Evolutionary conservation across 768 basidiomycete genomes (phyloP).

Genomic region (Boletus barrowsii): DNA sequence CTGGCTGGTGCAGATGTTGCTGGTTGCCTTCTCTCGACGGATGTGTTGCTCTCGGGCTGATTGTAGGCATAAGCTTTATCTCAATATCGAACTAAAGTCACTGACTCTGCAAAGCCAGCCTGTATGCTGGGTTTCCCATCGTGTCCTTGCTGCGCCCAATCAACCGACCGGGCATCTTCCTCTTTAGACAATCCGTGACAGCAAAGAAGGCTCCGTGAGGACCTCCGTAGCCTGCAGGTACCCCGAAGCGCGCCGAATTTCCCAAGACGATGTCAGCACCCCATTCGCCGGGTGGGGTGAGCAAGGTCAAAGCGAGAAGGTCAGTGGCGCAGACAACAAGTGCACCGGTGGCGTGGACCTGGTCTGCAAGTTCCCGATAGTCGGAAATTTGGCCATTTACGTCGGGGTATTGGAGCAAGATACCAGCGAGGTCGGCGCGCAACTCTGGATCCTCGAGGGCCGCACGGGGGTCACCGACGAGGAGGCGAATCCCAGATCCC

Average conservation of each 20-base stretch:
- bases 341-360: slow-evolving; percentile 72
- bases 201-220: slow-evolving; percentile 99
- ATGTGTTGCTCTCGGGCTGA: slow-evolving; percentile 95
- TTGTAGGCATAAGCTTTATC: slow-evolving; percentile 6
- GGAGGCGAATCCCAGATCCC: slow-evolving; percentile 86
- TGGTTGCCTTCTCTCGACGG: slow-evolving; percentile 96
- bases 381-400: slow-evolving; percentile 81
- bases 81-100: slow-evolving; percentile 10
- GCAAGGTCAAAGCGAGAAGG: slow-evolving; percentile 85
- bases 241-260: slow-evolving; percentile 95
- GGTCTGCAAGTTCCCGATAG: slow-evolving; percentile 60
- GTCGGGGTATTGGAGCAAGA: slow-evolving; percentile 93
- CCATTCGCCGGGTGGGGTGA: slow-evolving; percentile 98
- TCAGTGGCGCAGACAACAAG: slow-evolving; percentile 88
- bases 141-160: slow-evolving; percentile 88
- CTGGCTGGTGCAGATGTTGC: slow-evolving; percentile 97
- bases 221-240: slow-evolving; percentile 95
- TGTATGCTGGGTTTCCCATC: slow-evolving; percentile 83
- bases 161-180: slow-evolving; percentile 98
- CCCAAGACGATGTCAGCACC: slow-evolving; percentile 95
- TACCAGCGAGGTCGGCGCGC: slow-evolving; percentile 70
- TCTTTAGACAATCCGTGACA: slow-evolving; percentile 84
- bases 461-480: slow-evolving; percentile 58
- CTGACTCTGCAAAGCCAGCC: slow-evolving; percentile 92
- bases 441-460: slow-evolving; percentile 52